phyloP scores from a whole-genome alignment of 179 eudicot genomes.

The Beta macrorhiza region DNA sequence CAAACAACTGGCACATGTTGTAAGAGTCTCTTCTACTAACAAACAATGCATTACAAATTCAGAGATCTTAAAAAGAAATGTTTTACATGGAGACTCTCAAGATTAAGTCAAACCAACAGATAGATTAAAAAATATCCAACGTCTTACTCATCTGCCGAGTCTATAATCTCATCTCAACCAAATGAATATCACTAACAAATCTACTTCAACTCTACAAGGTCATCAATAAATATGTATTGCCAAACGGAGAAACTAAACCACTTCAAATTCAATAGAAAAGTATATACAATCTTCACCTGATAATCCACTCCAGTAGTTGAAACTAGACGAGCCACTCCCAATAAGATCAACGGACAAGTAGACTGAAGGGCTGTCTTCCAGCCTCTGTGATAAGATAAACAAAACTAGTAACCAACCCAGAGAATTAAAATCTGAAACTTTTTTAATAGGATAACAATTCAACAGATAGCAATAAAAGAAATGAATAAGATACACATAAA shows the following conservation, averaged over 20 bases:
- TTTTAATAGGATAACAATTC: background rate
- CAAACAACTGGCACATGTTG: constrained; percentile 10
- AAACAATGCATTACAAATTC: constrained; percentile 1
- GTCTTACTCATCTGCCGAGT: background rate
- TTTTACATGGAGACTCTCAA: background rate
- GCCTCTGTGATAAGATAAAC: constrained; percentile 42
- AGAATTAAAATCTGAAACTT: background rate
- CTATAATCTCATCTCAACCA: constrained; percentile 3
- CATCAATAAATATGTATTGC: background rate
- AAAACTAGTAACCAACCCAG: background rate
- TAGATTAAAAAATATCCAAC: background rate
- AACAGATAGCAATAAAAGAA: background rate
- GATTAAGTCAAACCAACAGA: background rate
- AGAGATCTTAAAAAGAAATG: background rate
- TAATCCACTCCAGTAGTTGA: constrained; percentile 75
- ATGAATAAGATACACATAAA: background rate
- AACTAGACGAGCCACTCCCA: constrained; percentile 77
- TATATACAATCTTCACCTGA: constrained; percentile 52
- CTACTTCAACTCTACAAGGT: background rate
- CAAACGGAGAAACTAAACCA: constrained; percentile 4
- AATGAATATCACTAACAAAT: background rate
- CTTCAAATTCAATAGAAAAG: background rate
- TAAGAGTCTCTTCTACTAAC: background rate
- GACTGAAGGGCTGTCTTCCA: constrained; percentile 58
- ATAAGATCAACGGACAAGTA: constrained; percentile 65